Evolutionary conservation across 148 eudicot species (phyloP), one percentile per base, ranked within the genome.

Genomic region (Rhododendron williamsianum): DNA sequence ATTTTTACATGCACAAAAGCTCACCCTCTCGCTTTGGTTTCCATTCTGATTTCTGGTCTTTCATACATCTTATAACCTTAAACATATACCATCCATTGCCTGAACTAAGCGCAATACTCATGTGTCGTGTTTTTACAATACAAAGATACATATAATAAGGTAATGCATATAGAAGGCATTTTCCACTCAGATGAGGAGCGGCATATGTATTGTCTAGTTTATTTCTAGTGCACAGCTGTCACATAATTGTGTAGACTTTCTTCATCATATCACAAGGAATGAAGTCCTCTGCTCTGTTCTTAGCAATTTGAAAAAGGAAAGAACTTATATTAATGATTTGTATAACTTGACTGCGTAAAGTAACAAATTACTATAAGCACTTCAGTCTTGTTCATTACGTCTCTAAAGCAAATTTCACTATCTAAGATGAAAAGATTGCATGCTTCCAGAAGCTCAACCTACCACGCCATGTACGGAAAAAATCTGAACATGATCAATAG

Each of bases 401-500:
- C 23, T 9, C 9, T 36, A 71, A 73, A 69, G 21, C 78, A 80
- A 85, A 71, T 85, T 65, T 21, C 27, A 9, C 11, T 5, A 49
- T 9, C 4, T 27, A 85, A 85, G 82, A 11, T 52, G 9, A 71
- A n/a, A 83, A 36, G 25, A 71, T n/a, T 16, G 11, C 56, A 65
- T 5, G 54, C 45, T 41, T 30, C 78, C 43, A 49, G 82, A 88
- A 85, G 49, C 23, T 83, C 60, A 82, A 88, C 96, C 54, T 91
- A 95, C 98, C 96, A 91, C 87, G 49, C 99, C 99, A 88, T 95
- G 99, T 79, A 95, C 91, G 87, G 99, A 95, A 87, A 97, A 93
- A 36, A 97, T 97, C 91, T 97, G 99, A 79, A 94, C 89, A 81
- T 89, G 86, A 87, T 97, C 99, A 81, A 94, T 82, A 41, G 94